These are phyloP conservation scores for Aspergillus awamori DNA, from an alignment of 2,329 filamentous ascomycete species.

Conservation along the genomic window DNA sequence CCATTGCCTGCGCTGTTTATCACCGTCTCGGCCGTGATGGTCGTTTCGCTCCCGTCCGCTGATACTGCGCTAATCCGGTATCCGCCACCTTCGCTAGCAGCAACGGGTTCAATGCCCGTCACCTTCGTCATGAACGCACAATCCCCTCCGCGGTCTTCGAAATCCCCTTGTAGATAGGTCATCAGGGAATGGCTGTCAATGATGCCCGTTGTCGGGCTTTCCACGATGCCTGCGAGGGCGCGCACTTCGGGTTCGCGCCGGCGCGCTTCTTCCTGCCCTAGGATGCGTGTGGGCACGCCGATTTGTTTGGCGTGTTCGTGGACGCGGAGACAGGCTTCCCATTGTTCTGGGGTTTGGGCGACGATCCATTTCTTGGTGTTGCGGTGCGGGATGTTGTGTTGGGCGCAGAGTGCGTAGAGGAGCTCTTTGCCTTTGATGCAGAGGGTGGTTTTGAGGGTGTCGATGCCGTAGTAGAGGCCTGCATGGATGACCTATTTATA, in stretches of 20 bases:
- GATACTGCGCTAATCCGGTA: slow-evolving; percentile 68
- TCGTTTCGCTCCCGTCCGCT: slow-evolving; percentile 40
- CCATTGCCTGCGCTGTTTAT: slow-evolving; percentile 85
- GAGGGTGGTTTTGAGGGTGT: slow-evolving; percentile 77
- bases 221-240: slow-evolving; percentile 73
- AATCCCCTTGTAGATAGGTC: slow-evolving; percentile 73
- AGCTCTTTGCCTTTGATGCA: slow-evolving; percentile 77
- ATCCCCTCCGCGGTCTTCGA: slow-evolving; percentile 76
- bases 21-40: slow-evolving; percentile 73
- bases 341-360: slow-evolving; percentile 75
- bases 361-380: slow-evolving; percentile 94
- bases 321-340: slow-evolving; percentile 57
- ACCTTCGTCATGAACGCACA: slow-evolving; percentile 72
- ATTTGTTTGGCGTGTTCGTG: slow-evolving; percentile 58
- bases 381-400: slow-evolving; percentile 67
- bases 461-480: slow-evolving; percentile 82
- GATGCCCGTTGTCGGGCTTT: slow-evolving; percentile 84
- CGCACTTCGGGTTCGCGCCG: slow-evolving; percentile 73
- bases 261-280: slow-evolving; percentile 64
- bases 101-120: slow-evolving; percentile 57
- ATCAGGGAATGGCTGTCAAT: slow-evolving; percentile 85
- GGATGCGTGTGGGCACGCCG: slow-evolving; percentile 71
- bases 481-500: slow-evolving; percentile 78
- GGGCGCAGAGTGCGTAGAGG: slow-evolving; percentile 76
- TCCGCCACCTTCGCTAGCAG: slow-evolving; percentile 52